Base-by-base conservation (phyloP, 352 stramenopile genomes). In the Globisporangium lucens region DNA sequence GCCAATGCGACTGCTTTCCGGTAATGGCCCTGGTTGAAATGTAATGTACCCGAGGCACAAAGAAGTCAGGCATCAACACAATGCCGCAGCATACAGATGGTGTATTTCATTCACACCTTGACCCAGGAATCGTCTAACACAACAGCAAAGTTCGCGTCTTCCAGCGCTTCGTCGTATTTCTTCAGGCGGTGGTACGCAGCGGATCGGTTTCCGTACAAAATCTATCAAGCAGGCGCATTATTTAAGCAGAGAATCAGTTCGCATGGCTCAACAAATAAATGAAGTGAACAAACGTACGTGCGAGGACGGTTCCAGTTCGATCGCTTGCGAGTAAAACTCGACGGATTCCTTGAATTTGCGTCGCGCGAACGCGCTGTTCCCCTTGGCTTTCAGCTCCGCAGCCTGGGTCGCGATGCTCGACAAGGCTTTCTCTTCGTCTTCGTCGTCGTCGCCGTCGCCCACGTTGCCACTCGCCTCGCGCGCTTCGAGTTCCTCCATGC, bases 241-340 rank as follows among this genome's bases (percentile, higher is more conserved):
- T 6, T 7, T 4, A 35, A 9, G 8, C 7, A 60, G 41, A 65
- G 55, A 4, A 47, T 49, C 56, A 61, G 56, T 22, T 13, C 12
- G 20, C 12, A 47, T 17, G 13, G 38, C 15, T 47, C 38, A 43
- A 43, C 9, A 9, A 12, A 43, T 12, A 43, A 43, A 15, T 24
- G 24, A 24, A 24, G 24, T 24, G 3, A 52, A 29, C 33, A 27
- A 36, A 69, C 80, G 46, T 73, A 96, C 88, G 68, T 94, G 85
- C 22, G 86, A 92, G 9, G 67, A 77, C 8, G 86, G 75, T 6
- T 94, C 76, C 55, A 93, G 46, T 22, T 77, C 75, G 47, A 98
- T 97, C 8, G 93, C 92, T 36, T 97, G 80, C 15, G 87, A 92
- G 72, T 98, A 98, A n/a, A 85, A 84, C 38, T 85, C 74, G 38